Conservation (phyloP, 352 stramenopile species). For the Pythium aphanidermatum region DNA sequence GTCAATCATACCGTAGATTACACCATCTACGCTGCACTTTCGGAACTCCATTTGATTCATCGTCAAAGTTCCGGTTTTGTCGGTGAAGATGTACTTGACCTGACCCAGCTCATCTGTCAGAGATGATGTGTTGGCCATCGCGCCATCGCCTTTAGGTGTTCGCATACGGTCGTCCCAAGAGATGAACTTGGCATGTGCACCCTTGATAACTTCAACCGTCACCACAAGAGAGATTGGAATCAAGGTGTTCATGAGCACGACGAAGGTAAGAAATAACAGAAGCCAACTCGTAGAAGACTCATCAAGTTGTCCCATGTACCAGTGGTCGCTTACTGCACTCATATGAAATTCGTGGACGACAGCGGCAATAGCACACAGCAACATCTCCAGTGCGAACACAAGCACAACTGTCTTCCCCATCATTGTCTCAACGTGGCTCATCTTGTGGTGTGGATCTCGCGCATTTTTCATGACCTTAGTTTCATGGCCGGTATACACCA, state of each 20-base stretch:
- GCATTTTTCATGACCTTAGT: constrained; percentile 90
- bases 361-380: constrained; percentile 52
- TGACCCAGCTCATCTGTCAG: constrained; percentile 92
- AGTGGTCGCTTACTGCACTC: constrained; percentile 16
- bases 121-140: constrained; percentile 84
- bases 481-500: constrained; percentile 83
- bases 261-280: constrained; percentile 85
- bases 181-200: constrained; percentile 71
- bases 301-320: constrained; percentile 9
- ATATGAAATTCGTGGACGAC: constrained; percentile 31
- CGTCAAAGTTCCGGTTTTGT: constrained; percentile 94
- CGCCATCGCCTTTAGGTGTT: constrained; percentile 36
- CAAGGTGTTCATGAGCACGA: constrained; percentile 90
- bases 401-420: constrained; percentile 75
- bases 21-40: constrained; percentile 88
- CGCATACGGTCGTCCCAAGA: constrained; percentile 69
- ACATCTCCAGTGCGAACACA: constrained; percentile 70
- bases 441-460: constrained; percentile 71
- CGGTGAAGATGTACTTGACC: constrained; percentile 90
- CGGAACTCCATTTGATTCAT: constrained; percentile 96
- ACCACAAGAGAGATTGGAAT: constrained; percentile 94
- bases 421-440: constrained; percentile 73
- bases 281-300: constrained; percentile 13
- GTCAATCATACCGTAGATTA: constrained; percentile 67
- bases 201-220: constrained; percentile 75